Evolutionary conservation across 345 rosid genomes (phyloP).

Genomic region (Camelina sativa): DNA sequence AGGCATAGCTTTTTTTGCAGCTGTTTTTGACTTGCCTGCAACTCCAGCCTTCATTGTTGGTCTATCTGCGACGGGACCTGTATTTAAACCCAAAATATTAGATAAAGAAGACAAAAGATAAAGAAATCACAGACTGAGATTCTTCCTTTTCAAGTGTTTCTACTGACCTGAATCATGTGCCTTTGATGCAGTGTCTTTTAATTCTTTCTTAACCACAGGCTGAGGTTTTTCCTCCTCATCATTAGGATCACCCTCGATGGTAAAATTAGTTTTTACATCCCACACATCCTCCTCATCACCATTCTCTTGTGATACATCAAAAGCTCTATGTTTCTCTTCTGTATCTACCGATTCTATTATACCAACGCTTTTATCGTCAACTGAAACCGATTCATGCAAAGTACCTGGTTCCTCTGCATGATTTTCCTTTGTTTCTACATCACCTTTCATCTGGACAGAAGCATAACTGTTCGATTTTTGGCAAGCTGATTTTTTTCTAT

Average conservation of each 20-base stretch:
- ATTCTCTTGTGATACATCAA: constrained; percentile 55
- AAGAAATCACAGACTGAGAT: not conserved
- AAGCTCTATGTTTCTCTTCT: constrained; percentile 56
- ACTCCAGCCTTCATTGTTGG: constrained; percentile 45
- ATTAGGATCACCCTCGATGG: constrained; percentile 80
- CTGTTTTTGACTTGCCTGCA: constrained; percentile 34
- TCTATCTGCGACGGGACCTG: constrained; percentile 35
- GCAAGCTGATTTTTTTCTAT: constrained; percentile 71
- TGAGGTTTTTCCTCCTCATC: constrained; percentile 76
- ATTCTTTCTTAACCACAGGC: constrained; percentile 54
- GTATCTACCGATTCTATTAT: constrained; percentile 46
- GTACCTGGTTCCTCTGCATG: constrained; percentile 50
- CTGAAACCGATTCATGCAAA: constrained; percentile 45
- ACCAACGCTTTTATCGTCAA: constrained; percentile 54
- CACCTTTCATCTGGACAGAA: constrained; percentile 53
- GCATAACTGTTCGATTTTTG: constrained; percentile 58
- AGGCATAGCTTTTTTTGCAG: constrained; percentile 41
- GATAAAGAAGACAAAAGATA: constrained; percentile 16
- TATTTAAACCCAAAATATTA: not conserved
- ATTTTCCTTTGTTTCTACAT: constrained; percentile 49
- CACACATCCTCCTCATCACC: constrained; percentile 77
- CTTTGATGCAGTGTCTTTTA: constrained; percentile 44
- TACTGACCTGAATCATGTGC: constrained; percentile 53
- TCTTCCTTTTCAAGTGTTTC: not conserved
- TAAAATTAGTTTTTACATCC: constrained; percentile 86